Conservation (phyloP, 2,329 filamentous ascomycete genomes). For the Penicillium sp. region DNA sequence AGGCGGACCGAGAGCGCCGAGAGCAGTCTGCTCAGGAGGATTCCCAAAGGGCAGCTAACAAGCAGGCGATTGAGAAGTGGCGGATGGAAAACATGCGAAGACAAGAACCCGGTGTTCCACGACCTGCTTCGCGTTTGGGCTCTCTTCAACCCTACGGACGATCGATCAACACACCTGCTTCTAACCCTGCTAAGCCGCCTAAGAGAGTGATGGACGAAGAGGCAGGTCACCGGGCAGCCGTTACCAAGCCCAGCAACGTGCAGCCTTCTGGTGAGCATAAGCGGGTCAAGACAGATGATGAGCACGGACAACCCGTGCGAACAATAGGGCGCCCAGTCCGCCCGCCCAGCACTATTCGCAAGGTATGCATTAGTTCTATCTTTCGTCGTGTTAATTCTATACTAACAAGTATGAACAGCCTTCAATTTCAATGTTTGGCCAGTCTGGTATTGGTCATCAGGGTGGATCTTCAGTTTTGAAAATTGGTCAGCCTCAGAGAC, state of each 20-base stretch:
- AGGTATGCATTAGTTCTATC: constrained; percentile 52
- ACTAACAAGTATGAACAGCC: constrained; percentile 31
- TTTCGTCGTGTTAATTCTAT: not conserved
- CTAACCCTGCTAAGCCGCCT: constrained; percentile 68
- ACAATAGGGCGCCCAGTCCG: constrained; percentile 84
- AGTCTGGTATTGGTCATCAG: constrained; percentile 35
- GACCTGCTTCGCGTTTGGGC: constrained; percentile 52
- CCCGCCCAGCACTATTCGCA: constrained; percentile 68
- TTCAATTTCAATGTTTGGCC: constrained; percentile 44
- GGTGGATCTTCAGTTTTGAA: constrained; percentile 38
- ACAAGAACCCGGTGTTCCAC: constrained; percentile 47
- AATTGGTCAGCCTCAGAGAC: constrained; percentile 57
- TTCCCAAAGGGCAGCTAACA: constrained; percentile 65
- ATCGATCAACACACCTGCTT: constrained; percentile 61
- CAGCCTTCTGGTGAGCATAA: constrained; percentile 73
- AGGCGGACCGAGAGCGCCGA: constrained; percentile 49
- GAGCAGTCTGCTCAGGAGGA: constrained; percentile 55
- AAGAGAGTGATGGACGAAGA: constrained; percentile 73
- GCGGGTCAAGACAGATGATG: constrained; percentile 74
- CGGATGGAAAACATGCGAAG: constrained; percentile 49
- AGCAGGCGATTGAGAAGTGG: constrained; percentile 59
- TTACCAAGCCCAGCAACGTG: constrained; percentile 45
- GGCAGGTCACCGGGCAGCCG: constrained; percentile 49
- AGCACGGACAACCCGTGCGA: constrained; percentile 63
- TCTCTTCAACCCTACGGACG: constrained; percentile 58